Evolutionary conservation across 129 eudicot species (phyloP).

Genomic region (Arctium lappa): DNA sequence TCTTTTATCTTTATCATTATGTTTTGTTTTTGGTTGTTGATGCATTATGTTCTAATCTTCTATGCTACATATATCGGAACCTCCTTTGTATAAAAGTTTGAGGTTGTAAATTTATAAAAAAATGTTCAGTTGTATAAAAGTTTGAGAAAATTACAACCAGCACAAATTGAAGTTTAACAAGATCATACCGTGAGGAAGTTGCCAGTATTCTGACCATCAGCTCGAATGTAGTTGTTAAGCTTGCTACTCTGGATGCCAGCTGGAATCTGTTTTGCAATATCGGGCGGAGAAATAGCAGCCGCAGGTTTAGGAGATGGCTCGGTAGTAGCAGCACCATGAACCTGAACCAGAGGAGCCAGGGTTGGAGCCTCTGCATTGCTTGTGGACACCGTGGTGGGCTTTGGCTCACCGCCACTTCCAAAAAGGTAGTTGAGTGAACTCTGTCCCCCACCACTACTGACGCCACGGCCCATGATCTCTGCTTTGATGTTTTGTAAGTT

Average conservation of each 20-base stretch:
- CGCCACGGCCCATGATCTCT: conserved; percentile 75
- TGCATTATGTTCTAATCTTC: neutral
- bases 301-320: conserved; percentile 50
- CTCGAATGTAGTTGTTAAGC: conserved; percentile 59
- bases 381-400: conserved; percentile 39
- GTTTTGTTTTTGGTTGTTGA: neutral
- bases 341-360: conserved; percentile 28
- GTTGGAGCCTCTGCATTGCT: conserved; percentile 27
- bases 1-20: neutral
- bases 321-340: conserved; percentile 22
- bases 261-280: conserved; percentile 55
- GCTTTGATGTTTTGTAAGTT: neutral
- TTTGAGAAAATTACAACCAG: neutral
- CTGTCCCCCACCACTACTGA: conserved; percentile 80
- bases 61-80: neutral
- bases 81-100: neutral
- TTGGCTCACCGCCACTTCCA: conserved; percentile 64
- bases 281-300: conserved; percentile 36
- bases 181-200: conserved; percentile 77
- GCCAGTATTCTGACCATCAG: conserved; percentile 83
- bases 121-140: neutral
- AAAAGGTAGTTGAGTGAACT: conserved; percentile 74
- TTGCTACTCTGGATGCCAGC: conserved; percentile 66
- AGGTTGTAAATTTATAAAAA: neutral
- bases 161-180: neutral